Conservation (phyloP, 352 stramenopile genomes). For the Saprolegnia parasitica region DNA sequence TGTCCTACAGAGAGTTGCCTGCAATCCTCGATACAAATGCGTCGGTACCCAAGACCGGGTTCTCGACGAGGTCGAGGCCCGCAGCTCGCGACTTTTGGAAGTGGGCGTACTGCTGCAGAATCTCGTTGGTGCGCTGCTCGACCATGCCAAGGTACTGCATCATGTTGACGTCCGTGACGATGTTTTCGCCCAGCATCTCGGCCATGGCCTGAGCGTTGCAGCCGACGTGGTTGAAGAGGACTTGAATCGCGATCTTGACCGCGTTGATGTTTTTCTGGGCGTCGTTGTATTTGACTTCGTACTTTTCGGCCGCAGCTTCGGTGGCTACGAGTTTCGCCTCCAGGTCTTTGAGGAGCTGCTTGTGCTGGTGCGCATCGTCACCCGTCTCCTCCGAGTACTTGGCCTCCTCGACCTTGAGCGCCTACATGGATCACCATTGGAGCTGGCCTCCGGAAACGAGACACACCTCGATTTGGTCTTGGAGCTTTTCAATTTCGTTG, state of each 20-base stretch:
- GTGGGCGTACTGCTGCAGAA: constrained; percentile 84
- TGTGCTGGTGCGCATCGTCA: constrained; percentile 85
- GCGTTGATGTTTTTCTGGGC: constrained; percentile 85
- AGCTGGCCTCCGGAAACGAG: constrained; percentile 30
- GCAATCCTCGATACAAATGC: constrained; percentile 26
- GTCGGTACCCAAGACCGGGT: neutral
- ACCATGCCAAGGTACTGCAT: constrained; percentile 93
- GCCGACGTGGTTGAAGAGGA: constrained; percentile 72
- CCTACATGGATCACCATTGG: neutral
- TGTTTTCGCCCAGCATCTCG: constrained; percentile 79
- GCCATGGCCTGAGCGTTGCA: constrained; percentile 76
- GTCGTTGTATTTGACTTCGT: constrained; percentile 86
- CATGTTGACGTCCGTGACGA: constrained; percentile 93
- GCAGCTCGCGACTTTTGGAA: constrained; percentile 26
- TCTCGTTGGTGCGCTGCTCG: constrained; percentile 91
- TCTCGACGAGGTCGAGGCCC: neutral
- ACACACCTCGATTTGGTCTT: constrained; percentile 64
- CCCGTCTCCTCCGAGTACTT: constrained; percentile 80
- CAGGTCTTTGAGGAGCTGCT: constrained; percentile 85
- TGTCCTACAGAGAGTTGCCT: constrained; percentile 27
- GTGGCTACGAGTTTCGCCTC: constrained; percentile 71
- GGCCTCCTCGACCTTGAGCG: constrained; percentile 66
- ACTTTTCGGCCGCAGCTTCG: constrained; percentile 84
- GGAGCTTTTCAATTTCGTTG: constrained; percentile 91
- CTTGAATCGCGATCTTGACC: constrained; percentile 81